Evolutionary conservation across 2,329 filamentous ascomycete species (phyloP), one percentile per base, ranked within the genome.

Genomic region (Aspergillus sp.): DNA sequence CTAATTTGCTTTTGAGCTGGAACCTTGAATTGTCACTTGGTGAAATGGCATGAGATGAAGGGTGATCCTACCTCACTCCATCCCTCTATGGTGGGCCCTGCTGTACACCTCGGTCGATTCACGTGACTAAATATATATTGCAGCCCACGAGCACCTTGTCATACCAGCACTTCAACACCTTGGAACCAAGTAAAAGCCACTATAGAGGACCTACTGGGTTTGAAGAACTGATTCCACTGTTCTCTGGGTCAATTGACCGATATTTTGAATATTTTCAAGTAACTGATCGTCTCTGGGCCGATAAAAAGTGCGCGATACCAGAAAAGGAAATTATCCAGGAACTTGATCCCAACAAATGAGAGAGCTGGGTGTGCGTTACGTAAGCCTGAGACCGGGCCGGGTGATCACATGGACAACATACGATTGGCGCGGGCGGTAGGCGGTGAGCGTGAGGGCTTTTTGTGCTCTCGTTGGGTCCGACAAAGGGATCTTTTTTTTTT

Each of bases 361-460:
- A 53, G 27, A 23, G 27, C 31, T 24, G 8, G 21, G 3, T 6
- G 2, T 3, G 14, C 3, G 12, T 52, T 23, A 21, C 3, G 12
- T 23, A 27, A 27, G 23, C 49, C 1, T 3, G 17, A 2, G 6
- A 5, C 33, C 41, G 17, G 41, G 15, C 41, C 19, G 21, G 43
- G 6, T 17, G 8, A 19, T 5, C 8, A n/a, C 17, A 9, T 45
- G 27, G 17, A 11, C 17, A n/a, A 12, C 11, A 15, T 39, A 15
- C 53, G n/a, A 63, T 63, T 63, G 59, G 61, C 6, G 3, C 11
- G 27, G 37, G 5, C 3, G 1, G n/a, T 12, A 49, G 60, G 64
- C 64, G 64, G 64, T 66, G 60, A 44, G 31, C 2, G 5, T 17
- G 17, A 51, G 21, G 56, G 51, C 39, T 58, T 58, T 45, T 52